A percentile compares a stretch with the other conserved stretches of the same genome.
Conservation (phyloP, 345 rosid genomes). For the Luvunga scandens region DNA sequence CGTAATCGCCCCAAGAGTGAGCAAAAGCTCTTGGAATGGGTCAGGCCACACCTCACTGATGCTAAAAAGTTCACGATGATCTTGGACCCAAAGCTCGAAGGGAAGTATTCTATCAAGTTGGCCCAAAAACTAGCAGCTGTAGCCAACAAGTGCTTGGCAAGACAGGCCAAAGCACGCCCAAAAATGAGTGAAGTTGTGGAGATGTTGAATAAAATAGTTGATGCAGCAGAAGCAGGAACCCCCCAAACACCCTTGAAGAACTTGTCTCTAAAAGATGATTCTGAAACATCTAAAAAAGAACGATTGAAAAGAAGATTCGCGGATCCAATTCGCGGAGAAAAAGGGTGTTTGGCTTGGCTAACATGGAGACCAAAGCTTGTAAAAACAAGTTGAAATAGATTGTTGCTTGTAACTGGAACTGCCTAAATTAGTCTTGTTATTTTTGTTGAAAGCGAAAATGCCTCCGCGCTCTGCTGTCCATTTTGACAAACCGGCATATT, state of each 20-base stretch:
- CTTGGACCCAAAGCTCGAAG: slow-evolving; percentile 80
- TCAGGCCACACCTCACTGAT: slow-evolving; percentile 74
- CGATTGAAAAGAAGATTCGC: slow-evolving; percentile 48
- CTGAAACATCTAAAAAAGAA: slow-evolving; percentile 42
- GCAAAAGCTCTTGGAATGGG: slow-evolving; percentile 91
- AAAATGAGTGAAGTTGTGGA: slow-evolving; percentile 76
- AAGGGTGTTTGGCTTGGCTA: slow-evolving; percentile 50
- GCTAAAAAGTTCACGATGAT: slow-evolving; percentile 65
- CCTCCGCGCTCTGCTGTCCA: not conserved
- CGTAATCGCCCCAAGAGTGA: slow-evolving; percentile 78
- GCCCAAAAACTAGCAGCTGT: slow-evolving; percentile 73
- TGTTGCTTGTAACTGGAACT: not conserved
- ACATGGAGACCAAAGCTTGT: slow-evolving; percentile 51
- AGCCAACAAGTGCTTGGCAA: slow-evolving; percentile 72
- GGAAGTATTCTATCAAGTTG: slow-evolving; percentile 57
- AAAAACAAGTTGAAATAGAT: slow-evolving; percentile 1
- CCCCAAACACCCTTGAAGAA: slow-evolving; percentile 34
- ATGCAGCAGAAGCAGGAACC: slow-evolving; percentile 37
- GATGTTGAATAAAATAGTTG: slow-evolving; percentile 63
- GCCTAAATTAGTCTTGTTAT: not conserved
- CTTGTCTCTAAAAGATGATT: slow-evolving; percentile 26
- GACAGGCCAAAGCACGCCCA: slow-evolving; percentile 66
- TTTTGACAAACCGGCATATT: not conserved
- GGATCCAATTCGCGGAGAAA: slow-evolving; percentile 44
- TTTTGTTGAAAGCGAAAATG: not conserved